These are phyloP conservation scores for Neoboletus magnificus DNA, from an alignment of 768 basidiomycete species.

Conservation along the genomic window DNA sequence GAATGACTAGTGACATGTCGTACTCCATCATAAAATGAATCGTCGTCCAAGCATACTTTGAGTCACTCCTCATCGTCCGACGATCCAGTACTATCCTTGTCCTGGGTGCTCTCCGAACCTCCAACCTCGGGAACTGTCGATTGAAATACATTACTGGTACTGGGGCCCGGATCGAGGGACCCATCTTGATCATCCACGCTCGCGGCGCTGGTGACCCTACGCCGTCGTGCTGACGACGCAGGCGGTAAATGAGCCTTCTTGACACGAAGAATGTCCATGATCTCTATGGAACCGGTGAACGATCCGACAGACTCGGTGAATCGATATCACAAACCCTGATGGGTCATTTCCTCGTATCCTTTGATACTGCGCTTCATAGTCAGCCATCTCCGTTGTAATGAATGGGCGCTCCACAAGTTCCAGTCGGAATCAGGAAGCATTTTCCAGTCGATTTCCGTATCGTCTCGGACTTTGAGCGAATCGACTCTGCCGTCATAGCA, in stretches of 20 bases:
- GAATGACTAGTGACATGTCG: background rate
- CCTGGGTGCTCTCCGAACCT: conserved; percentile 11
- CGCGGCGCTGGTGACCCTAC: conserved; percentile 53
- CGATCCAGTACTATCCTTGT: conserved; percentile 15
- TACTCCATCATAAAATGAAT: conserved; percentile 1
- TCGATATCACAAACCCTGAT: conserved; percentile 52
- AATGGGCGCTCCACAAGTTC: conserved; percentile 84
- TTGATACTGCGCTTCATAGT: conserved; percentile 76
- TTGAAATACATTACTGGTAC: conserved; percentile 24
- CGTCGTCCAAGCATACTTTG: background rate
- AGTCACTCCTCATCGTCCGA: conserved; percentile 19
- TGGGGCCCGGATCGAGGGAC: conserved; percentile 20
- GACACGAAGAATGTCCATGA: conserved; percentile 74
- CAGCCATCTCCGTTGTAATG: conserved; percentile 74
- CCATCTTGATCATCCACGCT: conserved; percentile 42
- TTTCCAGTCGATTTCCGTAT: conserved; percentile 87
- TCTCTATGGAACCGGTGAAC: conserved; percentile 45
- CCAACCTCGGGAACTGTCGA: conserved; percentile 17
- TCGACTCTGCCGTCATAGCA: conserved; percentile 51
- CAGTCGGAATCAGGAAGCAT: conserved; percentile 67
- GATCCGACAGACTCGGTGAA: background rate
- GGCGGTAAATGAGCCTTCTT: conserved; percentile 64
- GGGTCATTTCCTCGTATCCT: conserved; percentile 77
- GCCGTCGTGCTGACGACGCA: conserved; percentile 37
- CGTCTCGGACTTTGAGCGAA: conserved; percentile 69